Percentiles rank a stretch among this genome's conserved stretches.
Evolutionary conservation across 441 rosid genomes (phyloP).

Genomic region (Bocquillonia castaneifolia): DNA sequence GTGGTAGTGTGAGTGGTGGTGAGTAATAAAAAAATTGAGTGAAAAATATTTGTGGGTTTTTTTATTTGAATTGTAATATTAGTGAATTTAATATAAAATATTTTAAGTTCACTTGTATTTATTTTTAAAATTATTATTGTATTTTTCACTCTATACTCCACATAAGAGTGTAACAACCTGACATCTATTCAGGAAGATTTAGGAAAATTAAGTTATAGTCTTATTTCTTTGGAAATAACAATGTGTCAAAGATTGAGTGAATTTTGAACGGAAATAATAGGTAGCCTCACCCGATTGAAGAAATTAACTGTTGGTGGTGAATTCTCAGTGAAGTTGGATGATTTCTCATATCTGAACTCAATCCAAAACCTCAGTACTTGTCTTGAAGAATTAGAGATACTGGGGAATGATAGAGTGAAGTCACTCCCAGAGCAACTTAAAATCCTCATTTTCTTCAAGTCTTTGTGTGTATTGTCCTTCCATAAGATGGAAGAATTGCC

Average conservation of each 20-base stretch:
- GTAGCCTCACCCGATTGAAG: conserved; percentile 18
- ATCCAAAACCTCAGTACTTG: conserved; percentile 17
- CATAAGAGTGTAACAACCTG: no score
- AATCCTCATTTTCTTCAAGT: conserved; percentile 21
- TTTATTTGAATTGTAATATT: no score
- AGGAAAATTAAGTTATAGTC: conserved; percentile 9
- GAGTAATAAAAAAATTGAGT: no score
- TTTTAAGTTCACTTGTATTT: no score
- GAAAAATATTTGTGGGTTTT: no score
- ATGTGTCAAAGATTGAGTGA: not conserved
- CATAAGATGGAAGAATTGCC: conserved; percentile 26
- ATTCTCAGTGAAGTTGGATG: conserved; percentile 21
- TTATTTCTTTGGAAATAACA: not conserved
- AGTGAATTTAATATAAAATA: no score
- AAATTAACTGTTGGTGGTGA: conserved; percentile 13
- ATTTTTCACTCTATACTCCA: no score
- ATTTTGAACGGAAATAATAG: not conserved
- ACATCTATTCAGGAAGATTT: conserved; percentile 12
- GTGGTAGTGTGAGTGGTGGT: no score
- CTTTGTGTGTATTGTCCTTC: conserved; percentile 5
- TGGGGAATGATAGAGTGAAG: not conserved
- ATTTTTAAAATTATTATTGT: no score
- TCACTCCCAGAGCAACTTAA: conserved; percentile 28
- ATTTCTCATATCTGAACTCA: conserved; percentile 22
- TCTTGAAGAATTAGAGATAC: conserved; percentile 13